phyloP scores from a whole-genome alignment of 148 eudicot species.

The Spergularia marina region DNA sequence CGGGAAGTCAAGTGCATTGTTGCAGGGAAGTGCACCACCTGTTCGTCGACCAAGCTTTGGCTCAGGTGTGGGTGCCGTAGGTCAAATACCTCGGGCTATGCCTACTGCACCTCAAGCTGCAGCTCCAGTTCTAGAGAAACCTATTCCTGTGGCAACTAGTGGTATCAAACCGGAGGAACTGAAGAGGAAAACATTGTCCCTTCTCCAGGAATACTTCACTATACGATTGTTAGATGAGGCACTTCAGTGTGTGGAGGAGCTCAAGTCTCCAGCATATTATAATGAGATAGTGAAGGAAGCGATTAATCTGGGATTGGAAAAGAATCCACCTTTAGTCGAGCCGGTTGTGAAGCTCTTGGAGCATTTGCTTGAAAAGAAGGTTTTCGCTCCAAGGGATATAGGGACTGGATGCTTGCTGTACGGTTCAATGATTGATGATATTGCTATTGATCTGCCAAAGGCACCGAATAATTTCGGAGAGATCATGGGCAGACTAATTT shows the following conservation, averaged over 20 bases:
- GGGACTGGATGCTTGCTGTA: constrained; percentile 62
- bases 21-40: constrained; percentile 70
- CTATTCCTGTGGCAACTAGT: constrained; percentile 25
- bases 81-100: constrained; percentile 16
- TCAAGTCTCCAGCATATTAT: constrained; percentile 68
- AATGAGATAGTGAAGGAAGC: constrained; percentile 75
- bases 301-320: constrained; percentile 65
- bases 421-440: constrained; percentile 63
- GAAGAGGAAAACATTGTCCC: constrained; percentile 52
- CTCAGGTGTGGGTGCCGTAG: constrained; percentile 30
- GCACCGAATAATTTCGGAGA: constrained; percentile 86
- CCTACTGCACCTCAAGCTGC: constrained; percentile 31
- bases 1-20: constrained; percentile 65
- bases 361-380: constrained; percentile 54
- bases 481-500: constrained; percentile 56
- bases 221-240: constrained; percentile 74
- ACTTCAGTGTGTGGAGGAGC: constrained; percentile 64
- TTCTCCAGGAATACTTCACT: constrained; percentile 78
- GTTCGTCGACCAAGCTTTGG: constrained; percentile 41
- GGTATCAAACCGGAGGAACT: constrained; percentile 42
- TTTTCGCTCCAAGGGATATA: constrained; percentile 49
- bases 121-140: constrained; percentile 20
- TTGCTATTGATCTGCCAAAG: constrained; percentile 82
- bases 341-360: constrained; percentile 64
- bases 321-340: constrained; percentile 68